These are phyloP conservation scores for Exophiala sideris DNA, from an alignment of 2,329 filamentous ascomycete species.

Conservation along the genomic window DNA sequence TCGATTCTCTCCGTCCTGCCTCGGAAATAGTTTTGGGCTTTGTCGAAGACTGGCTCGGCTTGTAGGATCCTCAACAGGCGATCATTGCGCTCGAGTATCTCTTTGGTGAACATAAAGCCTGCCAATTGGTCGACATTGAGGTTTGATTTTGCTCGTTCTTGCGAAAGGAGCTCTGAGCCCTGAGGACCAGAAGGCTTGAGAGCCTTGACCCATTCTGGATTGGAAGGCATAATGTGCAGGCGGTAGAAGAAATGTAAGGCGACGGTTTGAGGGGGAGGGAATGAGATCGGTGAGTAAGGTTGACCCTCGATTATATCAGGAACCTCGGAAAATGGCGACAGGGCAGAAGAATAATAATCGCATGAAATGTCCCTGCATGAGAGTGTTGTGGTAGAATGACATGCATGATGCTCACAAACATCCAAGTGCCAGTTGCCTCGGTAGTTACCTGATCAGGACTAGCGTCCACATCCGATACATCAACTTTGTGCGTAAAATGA, in stretches of 20 bases:
- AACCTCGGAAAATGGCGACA: no score
- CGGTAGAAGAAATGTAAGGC: neutral
- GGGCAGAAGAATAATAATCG: no score
- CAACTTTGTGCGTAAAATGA: no score
- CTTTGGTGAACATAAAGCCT: conserved; percentile 66
- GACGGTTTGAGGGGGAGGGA: neutral
- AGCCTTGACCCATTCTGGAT: conserved; percentile 64
- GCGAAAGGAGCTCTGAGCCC: conserved; percentile 64
- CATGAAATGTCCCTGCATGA: no score
- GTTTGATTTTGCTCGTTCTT: conserved; percentile 65
- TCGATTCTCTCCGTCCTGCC: conserved; percentile 68
- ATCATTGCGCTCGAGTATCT: conserved; percentile 59
- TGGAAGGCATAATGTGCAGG: conserved; percentile 32
- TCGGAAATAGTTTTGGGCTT: conserved; percentile 72
- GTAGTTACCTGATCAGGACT: no score
- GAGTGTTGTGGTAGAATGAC: no score
- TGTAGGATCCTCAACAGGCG: conserved; percentile 63
- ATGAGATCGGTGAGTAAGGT: neutral
- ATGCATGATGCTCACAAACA: no score
- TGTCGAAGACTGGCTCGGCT: conserved; percentile 69
- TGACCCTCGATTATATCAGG: no score
- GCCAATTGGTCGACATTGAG: conserved; percentile 66
- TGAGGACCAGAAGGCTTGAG: conserved; percentile 65
- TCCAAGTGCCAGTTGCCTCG: no score
- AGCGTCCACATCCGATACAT: no score